Evolutionary conservation across 176 grass and related monocot species (phyloP).

Genomic region (Ensete glaucum): DNA sequence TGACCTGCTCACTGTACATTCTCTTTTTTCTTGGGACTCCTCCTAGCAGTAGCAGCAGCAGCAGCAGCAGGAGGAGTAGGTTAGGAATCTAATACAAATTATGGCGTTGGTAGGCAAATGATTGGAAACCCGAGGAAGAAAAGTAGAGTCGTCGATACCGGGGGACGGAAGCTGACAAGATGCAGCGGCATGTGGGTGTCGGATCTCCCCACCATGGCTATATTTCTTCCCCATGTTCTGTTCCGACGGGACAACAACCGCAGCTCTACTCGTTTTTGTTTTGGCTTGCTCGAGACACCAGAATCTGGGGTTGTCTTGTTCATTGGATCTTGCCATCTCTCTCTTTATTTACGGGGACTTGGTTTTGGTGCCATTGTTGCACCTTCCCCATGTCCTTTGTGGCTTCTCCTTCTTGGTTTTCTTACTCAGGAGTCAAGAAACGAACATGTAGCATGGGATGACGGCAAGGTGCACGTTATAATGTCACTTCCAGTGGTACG

Average conservation of each 20-base stretch:
- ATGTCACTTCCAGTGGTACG: no score
- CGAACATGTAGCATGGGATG: no score
- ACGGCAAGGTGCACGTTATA: no score
- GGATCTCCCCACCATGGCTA: neutral
- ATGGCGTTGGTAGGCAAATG: no score
- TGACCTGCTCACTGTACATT: neutral
- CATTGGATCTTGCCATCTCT: slow-evolving; percentile 6
- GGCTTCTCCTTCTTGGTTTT: no score
- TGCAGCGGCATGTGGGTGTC: neutral
- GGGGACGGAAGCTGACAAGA: neutral
- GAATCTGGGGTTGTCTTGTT: slow-evolving; percentile 10
- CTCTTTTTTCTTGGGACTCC: neutral
- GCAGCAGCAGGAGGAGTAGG: neutral
- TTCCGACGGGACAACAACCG: neutral
- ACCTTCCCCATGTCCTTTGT: no score
- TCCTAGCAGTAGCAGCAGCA: neutral
- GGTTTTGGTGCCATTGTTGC: no score
- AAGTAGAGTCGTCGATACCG: neutral
- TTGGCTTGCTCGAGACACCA: slow-evolving; percentile 1
- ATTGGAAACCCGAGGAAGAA: neutral
- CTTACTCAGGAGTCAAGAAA: no score
- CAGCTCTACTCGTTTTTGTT: neutral
- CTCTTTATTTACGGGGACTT: neutral
- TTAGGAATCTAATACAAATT: no score
- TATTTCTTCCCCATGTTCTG: neutral